These are phyloP conservation scores for Eremothecium cymbalariae DNA, from an alignment of 1,139 yeast species.

Conservation along the genomic window DNA sequence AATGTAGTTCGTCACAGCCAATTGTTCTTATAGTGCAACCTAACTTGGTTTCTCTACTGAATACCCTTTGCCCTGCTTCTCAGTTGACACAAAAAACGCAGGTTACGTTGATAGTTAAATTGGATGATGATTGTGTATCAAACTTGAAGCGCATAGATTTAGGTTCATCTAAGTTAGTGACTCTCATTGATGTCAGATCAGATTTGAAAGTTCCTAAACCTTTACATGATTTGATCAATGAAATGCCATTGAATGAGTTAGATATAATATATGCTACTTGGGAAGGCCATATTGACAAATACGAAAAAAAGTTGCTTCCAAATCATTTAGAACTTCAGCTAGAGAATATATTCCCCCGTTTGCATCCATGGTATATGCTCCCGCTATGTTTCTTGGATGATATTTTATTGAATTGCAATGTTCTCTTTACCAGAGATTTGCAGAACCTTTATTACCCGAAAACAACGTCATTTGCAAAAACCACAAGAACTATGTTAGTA, in stretches of 20 bases:
- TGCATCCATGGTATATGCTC: conserved; percentile 21
- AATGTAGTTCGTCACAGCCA: conserved; percentile 12
- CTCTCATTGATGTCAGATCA: conserved; percentile 24
- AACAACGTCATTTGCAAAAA: conserved; percentile 17
- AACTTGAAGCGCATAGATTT: conserved; percentile 15
- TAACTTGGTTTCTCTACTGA: conserved; percentile 17
- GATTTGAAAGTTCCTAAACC: conserved; percentile 17
- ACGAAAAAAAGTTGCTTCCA: conserved; percentile 10
- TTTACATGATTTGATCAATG: conserved; percentile 10
- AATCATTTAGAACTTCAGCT: conserved; percentile 8
- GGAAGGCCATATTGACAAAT: conserved; percentile 17
- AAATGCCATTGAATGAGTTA: conserved; percentile 6
- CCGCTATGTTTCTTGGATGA: conserved; percentile 25
- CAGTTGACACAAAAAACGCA: conserved; percentile 23
- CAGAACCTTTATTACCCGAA: conserved; percentile 23
- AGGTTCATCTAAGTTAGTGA: conserved; percentile 17
- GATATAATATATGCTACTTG: conserved; percentile 21
- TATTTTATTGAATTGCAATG: conserved; percentile 18
- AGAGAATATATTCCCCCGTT: neutral
- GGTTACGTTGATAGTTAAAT: conserved; percentile 21
- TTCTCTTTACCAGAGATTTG: conserved; percentile 19
- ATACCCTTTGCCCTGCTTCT: conserved; percentile 21
- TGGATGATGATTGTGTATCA: conserved; percentile 16
- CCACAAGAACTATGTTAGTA: conserved; percentile 22
- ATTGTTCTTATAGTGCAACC: conserved; percentile 23